phyloP scores from a whole-genome alignment of 306 rosid genomes.

The Lupinus albus region DNA sequence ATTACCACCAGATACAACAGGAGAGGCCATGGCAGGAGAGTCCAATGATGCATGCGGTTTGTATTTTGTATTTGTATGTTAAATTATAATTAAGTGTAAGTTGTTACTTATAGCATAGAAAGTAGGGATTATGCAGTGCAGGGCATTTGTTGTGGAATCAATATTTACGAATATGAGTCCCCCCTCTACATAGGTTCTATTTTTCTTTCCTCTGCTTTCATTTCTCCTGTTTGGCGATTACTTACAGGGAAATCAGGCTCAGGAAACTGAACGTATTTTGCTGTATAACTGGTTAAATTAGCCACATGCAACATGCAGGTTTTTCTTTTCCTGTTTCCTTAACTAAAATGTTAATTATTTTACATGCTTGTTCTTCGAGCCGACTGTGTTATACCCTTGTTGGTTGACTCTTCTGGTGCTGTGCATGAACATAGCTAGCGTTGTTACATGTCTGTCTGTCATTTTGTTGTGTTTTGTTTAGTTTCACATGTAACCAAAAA shows the following conservation, averaged over 20 bases:
- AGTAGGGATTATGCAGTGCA: constrained; percentile 49
- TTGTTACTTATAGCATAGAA: constrained; percentile 50
- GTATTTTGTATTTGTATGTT: constrained; percentile 30
- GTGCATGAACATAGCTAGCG: too few relatives aligned
- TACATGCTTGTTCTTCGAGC: too few relatives aligned
- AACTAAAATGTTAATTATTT: constrained; percentile 4
- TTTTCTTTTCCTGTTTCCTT: constrained; percentile 11
- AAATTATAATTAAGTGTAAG: constrained; percentile 38
- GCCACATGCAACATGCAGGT: neutral
- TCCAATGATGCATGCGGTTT: constrained; percentile 51
- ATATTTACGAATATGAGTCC: constrained; percentile 39
- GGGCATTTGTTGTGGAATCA: constrained; percentile 46
- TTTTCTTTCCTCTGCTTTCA: constrained; percentile 28
- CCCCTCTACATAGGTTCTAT: constrained; percentile 36
- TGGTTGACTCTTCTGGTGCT: too few relatives aligned
- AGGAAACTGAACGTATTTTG: constrained; percentile 43
- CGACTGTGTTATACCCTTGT: too few relatives aligned
- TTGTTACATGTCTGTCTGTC: too few relatives aligned
- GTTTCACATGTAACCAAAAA: too few relatives aligned
- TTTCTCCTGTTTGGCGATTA: constrained; percentile 16
- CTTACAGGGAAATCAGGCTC: constrained; percentile 9
- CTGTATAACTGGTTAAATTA: constrained; percentile 43
- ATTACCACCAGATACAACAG: constrained; percentile 52
- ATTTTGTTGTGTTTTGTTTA: too few relatives aligned
- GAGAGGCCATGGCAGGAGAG: constrained; percentile 48